Evolutionary conservation across 2,329 filamentous ascomycete genomes (phyloP).

Genomic region (Hypocreales sp.): DNA sequence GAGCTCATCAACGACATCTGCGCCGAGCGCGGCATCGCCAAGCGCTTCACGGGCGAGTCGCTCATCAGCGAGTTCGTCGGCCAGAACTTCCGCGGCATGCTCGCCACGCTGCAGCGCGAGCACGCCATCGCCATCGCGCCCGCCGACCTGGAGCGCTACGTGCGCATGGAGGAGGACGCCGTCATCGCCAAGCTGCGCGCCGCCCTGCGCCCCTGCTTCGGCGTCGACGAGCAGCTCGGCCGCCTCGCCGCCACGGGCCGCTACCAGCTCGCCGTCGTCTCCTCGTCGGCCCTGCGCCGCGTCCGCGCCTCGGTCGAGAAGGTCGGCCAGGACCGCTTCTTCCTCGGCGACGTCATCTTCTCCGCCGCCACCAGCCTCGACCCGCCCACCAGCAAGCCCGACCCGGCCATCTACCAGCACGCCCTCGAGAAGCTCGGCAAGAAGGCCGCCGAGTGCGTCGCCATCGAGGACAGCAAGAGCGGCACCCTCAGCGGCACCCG

Average conservation of each 20-base stretch:
- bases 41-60: slow-evolving; percentile 61
- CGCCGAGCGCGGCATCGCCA: slow-evolving; percentile 42
- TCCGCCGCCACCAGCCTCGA: slow-evolving; percentile 66
- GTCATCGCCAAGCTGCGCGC: slow-evolving; percentile 68
- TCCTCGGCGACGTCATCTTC: slow-evolving; percentile 60
- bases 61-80: slow-evolving; percentile 82
- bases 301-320: slow-evolving; percentile 67
- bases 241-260: slow-evolving; percentile 42
- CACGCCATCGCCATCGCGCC: slow-evolving; percentile 55
- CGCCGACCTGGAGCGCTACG: slow-evolving; percentile 59
- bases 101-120: slow-evolving; percentile 58
- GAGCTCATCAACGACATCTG: slow-evolving; percentile 81
- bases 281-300: slow-evolving; percentile 62
- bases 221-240: slow-evolving; percentile 53
- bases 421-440: slow-evolving; percentile 61
- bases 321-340: slow-evolving; percentile 67
- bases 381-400: slow-evolving; percentile 76
- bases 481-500: slow-evolving; percentile 60
- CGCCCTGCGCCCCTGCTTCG: slow-evolving; percentile 51
- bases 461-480: slow-evolving; percentile 80
- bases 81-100: slow-evolving; percentile 90
- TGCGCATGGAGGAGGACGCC: slow-evolving; percentile 62
- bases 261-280: slow-evolving; percentile 68
- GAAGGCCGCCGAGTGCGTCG: slow-evolving; percentile 55
- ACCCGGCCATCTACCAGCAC: slow-evolving; percentile 75